These are phyloP conservation scores for Suillus placidus DNA, from an alignment of 768 basidiomycete species.

Conservation along the genomic window DNA sequence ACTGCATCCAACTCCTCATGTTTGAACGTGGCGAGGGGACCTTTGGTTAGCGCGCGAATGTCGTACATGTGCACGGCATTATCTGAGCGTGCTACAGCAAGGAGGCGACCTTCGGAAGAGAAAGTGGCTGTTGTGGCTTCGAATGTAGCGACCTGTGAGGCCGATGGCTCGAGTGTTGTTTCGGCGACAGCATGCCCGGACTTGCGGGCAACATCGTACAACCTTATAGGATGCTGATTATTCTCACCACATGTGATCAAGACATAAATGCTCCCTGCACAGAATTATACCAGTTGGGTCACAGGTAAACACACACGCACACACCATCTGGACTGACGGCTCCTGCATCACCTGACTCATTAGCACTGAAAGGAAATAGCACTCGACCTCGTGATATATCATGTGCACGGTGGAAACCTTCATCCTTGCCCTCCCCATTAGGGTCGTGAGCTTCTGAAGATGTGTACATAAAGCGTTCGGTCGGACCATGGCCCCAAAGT, in stretches of 20 bases:
- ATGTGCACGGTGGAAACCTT: conserved; percentile 54
- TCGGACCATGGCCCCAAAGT: conserved; percentile 51
- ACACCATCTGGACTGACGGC: conserved; percentile 49
- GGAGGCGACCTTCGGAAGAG: conserved; percentile 62
- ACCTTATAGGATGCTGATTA: conserved; percentile 40
- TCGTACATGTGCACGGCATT: conserved; percentile 67
- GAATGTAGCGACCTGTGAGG: conserved; percentile 22
- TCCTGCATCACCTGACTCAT: conserved; percentile 57
- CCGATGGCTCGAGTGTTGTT: conserved; percentile 34
- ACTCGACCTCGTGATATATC: conserved; percentile 37
- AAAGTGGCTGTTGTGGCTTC: conserved; percentile 55
- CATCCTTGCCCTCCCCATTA: conserved; percentile 11
- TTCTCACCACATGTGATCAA: conserved; percentile 34
- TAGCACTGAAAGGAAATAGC: conserved; percentile 43
- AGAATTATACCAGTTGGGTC: not conserved
- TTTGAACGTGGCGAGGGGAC: conserved; percentile 49
- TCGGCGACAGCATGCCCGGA: conserved; percentile 28
- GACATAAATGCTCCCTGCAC: conserved; percentile 27
- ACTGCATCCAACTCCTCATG: conserved; percentile 44
- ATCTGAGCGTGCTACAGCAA: conserved; percentile 63
- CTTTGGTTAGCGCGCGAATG: conserved; percentile 49
- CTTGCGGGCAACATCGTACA: conserved; percentile 54
- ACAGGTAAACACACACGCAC: not conserved
- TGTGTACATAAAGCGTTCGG: conserved; percentile 49
- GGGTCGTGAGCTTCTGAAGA: conserved; percentile 51